These are phyloP conservation scores for Calvatia gigantea DNA, from an alignment of 768 basidiomycete species.

Conservation along the genomic window DNA sequence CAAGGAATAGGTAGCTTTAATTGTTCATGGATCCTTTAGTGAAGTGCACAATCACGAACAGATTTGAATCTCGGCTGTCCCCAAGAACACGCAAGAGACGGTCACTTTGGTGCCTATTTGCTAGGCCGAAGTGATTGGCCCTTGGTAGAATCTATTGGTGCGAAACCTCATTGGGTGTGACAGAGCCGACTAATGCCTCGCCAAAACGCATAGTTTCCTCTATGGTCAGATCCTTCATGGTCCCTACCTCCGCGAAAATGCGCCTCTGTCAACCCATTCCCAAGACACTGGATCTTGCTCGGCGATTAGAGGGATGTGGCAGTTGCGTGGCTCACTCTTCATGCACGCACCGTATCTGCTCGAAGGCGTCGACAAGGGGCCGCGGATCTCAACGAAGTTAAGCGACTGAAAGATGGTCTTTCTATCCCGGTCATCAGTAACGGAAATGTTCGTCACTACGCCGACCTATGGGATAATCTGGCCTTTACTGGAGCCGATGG, in stretches of 20 bases:
- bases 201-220: constrained; percentile 47
- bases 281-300: constrained; percentile 54
- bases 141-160: constrained; percentile 61
- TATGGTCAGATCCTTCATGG: constrained; percentile 57
- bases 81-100: constrained; percentile 61
- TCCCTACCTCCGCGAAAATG: constrained; percentile 67
- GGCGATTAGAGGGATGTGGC: constrained; percentile 59
- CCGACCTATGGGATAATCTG: constrained; percentile 53
- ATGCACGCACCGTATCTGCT: constrained; percentile 70
- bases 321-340: constrained; percentile 70
- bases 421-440: constrained; percentile 68
- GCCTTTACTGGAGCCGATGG: constrained; percentile 63
- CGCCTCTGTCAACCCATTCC: constrained; percentile 51
- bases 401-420: constrained; percentile 47
- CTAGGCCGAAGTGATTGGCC: constrained; percentile 72
- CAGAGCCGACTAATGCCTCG: background rate
- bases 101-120: constrained; percentile 75
- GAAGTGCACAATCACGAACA: constrained; percentile 24
- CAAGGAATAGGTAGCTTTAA: constrained; percentile 61
- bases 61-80: constrained; percentile 84
- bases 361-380: constrained; percentile 68
- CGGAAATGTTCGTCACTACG: constrained; percentile 66
- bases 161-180: constrained; percentile 10
- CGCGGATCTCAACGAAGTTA: constrained; percentile 63
- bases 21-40: background rate